phyloP scores from a whole-genome alignment of 163 green algal genomes.

The Prototheca stagnorum region DNA sequence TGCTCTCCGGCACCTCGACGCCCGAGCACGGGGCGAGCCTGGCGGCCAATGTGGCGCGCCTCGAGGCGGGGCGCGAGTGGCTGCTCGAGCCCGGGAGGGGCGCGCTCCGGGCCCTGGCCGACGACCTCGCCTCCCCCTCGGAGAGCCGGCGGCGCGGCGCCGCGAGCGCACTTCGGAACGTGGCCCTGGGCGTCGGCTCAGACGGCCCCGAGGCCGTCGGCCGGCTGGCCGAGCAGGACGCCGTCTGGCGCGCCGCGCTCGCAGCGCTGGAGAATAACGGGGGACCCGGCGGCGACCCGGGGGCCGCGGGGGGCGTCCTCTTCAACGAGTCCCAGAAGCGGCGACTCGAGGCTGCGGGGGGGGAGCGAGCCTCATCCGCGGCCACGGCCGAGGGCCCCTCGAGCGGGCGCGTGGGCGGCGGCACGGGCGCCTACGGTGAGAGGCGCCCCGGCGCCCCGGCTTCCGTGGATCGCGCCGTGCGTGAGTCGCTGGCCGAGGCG shows the following conservation, averaged over 20 bases:
- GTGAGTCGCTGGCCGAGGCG: slow-evolving; percentile 42
- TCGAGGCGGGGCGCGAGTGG: slow-evolving; percentile 26
- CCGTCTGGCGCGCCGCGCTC: slow-evolving; percentile 36
- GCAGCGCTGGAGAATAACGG: slow-evolving; percentile 23
- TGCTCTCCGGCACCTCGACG: too few species aligned
- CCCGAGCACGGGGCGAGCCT: slow-evolving; percentile 48
- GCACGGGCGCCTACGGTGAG: too few species aligned
- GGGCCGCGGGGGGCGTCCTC: too few species aligned
- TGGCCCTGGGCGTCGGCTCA: slow-evolving; percentile 40
- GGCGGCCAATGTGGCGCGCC: slow-evolving; percentile 46
- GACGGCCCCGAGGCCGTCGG: slow-evolving; percentile 41
- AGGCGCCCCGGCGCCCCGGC: too few species aligned
- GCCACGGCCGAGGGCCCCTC: too few species aligned
- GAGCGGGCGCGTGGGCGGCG: too few species aligned
- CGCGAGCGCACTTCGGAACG: slow-evolving; percentile 49
- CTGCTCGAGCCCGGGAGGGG: slow-evolving; percentile 50
- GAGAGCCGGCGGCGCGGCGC: slow-evolving; percentile 29
- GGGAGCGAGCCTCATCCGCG: too few species aligned
- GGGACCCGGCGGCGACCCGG: slow-evolving; percentile 8
- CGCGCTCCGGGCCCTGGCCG: slow-evolving; percentile 33
- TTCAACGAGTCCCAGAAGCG: too few species aligned
- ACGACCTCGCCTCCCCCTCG: slow-evolving; percentile 30
- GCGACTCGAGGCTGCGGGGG: too few species aligned
- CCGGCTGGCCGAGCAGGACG: slow-evolving; percentile 17
- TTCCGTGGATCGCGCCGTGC: slow-evolving; percentile 33